These are phyloP conservation scores for Fusarium oligoseptatum DNA, from an alignment of 2,329 filamentous ascomycete genomes.

Conservation along the genomic window DNA sequence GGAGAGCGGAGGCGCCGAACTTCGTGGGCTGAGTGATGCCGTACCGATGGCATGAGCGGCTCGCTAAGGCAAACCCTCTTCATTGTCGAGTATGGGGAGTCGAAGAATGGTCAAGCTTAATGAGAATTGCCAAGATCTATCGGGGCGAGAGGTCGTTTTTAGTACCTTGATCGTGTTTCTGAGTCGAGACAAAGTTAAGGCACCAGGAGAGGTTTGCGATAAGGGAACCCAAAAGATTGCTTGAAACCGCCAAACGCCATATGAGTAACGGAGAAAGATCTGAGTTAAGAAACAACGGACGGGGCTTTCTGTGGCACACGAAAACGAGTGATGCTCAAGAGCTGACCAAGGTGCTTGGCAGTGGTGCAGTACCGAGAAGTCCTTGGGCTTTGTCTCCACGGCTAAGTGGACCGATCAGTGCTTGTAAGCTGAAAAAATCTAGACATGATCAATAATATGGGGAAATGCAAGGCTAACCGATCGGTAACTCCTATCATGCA, in stretches of 20 bases:
- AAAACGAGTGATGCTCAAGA: not conserved
- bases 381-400: not conserved
- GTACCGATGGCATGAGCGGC: not conserved
- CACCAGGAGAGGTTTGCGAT: constrained; percentile 18
- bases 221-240: not conserved
- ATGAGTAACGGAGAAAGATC: not conserved
- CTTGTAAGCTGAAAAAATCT: not conserved
- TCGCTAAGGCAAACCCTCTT: not conserved
- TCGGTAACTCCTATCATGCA: not conserved
- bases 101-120: not conserved
- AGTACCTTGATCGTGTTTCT: not conserved
- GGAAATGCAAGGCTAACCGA: not conserved
- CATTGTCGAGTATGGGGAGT: not conserved
- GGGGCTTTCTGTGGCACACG: not conserved
- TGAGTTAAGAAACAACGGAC: constrained; percentile 1
- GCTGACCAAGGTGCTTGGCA: not conserved
- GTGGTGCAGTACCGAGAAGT: not conserved
- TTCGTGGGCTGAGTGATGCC: constrained; percentile 7
- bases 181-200: constrained; percentile 12
- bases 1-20: constrained; percentile 35
- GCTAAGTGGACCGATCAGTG: not conserved
- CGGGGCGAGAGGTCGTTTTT: constrained; percentile 9
- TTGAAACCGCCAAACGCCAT: not conserved
- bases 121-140: constrained; percentile 6
- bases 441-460: not conserved